Base-by-base conservation (phyloP, 768 basidiomycete species). In the Boletus coccyginus region DNA sequence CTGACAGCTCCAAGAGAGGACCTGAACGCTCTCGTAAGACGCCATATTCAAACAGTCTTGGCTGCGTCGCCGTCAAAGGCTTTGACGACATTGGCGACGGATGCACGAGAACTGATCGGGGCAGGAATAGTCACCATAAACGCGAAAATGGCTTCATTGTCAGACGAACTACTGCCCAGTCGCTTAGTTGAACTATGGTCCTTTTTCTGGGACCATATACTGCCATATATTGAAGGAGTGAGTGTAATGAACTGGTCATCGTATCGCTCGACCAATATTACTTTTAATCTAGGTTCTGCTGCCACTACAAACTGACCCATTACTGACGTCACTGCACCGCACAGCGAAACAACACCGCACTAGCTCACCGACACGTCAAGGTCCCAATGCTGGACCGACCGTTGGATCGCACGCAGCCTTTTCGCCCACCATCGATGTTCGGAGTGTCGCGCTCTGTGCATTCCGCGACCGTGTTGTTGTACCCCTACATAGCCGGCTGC, bases 71-170 rank as follows among this genome's bases (percentile, higher is more conserved):
- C 91, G 0, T 81, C 88, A 3, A 87, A 82, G 58, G 88, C 92
- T 7, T 72, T 97, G 40, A 74, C 81, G 0, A 82, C 83, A 9
- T 80, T 98, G 12, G 89, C 91, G 54, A 74, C 81, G 51, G 93
- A 95, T 70, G 83, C 93, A 0, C 78, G 83, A 19, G 94, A 94
- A 58, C 79, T 98, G 46, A 89, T 96, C 52, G 83, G 84, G 1
- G 81, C 85, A 2, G 94, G 94, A 12, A 98, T 96, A 92, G 82
- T 94, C 50, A 98, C 94, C 3, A 78, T 98, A 27, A 94, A 92
- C 62, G 85, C 92, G 0, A 94, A 92, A 64, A 77, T 98, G 7
- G 76, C 80, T 32, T 85, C 81, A 5, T 75, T 89, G 10, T 88
- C 93, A 29, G 94, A 95, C 42, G 86, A 88, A 39, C 83, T 87